These are phyloP conservation scores for Globisporangium splendens DNA, from an alignment of 352 stramenopile genomes.

Conservation along the genomic window DNA sequence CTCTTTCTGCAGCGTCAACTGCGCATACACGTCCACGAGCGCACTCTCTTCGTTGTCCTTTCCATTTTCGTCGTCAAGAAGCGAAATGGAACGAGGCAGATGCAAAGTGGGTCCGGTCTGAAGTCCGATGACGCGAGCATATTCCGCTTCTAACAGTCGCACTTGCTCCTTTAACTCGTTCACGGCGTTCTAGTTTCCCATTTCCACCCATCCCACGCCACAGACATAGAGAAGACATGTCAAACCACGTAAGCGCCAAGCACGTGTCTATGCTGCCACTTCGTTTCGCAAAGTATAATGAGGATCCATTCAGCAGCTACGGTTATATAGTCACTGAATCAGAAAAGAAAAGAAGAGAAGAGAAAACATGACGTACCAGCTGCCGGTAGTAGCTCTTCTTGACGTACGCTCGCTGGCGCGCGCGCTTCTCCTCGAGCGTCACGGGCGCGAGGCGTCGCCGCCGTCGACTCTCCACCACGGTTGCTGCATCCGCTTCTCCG, in stretches of 20 bases:
- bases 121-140: not conserved
- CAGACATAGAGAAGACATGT: not conserved
- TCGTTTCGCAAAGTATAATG: no score
- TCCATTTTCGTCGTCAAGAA: not conserved
- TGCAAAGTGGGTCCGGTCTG: not conserved
- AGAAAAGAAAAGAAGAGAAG: no score
- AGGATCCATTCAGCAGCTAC: no score
- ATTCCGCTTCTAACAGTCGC: constrained; percentile 20
- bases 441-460: constrained; percentile 3
- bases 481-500: no score
- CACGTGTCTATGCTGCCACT: no score
- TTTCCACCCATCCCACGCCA: not conserved
- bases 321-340: no score
- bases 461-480: not conserved
- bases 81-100: no score
- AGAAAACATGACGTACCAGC: constrained; percentile 17
- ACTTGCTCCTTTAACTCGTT: constrained; percentile 25
- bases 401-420: constrained; percentile 51
- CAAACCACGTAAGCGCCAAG: not conserved
- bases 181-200: constrained; percentile 20
- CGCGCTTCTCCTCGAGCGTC: constrained; percentile 36
- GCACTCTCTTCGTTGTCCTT: not conserved
- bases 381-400: constrained; percentile 42
- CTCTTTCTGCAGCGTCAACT: constrained; percentile 45
- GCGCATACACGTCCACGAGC: constrained; percentile 40